Evolutionary conservation across 2,329 filamentous ascomycete species (phyloP), one percentile per base, ranked within the genome.

Genomic region (Drechslerella stenobrocha): DNA sequence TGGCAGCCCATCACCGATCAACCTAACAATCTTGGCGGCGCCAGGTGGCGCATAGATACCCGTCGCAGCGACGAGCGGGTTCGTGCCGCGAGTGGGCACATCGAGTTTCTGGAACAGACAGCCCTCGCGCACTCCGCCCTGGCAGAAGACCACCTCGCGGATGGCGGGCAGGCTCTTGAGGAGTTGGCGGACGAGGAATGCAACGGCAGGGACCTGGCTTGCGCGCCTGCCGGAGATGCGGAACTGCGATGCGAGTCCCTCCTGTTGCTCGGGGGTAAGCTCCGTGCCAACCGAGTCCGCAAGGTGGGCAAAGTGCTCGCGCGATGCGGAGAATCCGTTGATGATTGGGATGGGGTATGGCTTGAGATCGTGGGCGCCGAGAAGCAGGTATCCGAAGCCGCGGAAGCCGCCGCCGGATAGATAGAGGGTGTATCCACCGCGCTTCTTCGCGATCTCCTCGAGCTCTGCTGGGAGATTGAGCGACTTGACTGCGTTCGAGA

Each of bases 381-480:
- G 91, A 52, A 96, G 80, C 74, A 95, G 85, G 76, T 89, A 95
- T 4, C 90, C 91, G 80, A 95, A 96, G 13, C 91, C 91, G 32
- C 91, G 81, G 74, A 96, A 95, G 0, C 91, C 91, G 22, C 91
- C 91, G 42, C 91, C 91, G 70, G 88, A 95, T 60, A 96, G 84
- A 75, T 91, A 96, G 6, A 96, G 79, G 30, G 87, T 84, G 60
- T 90, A 80, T 2, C 82, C 82, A 1, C 78, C 79, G 1, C 78
- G 72, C 24, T 75, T 72, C 24, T 77, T 75, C 11, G 79, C 78
- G 18, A 76, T 72, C 9, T 80, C 74, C 0, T 79, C 70, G 3
- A 85, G 76, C 13, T 80, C 77, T 9, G 77, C 74, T 0, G 91
- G 83, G 0, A 87, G 76, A 3, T 80, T 76, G 2, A 88, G 77